Evolutionary conservation across 441 rosid species (phyloP).

Genomic region (Arabidopsis hybrid): DNA sequence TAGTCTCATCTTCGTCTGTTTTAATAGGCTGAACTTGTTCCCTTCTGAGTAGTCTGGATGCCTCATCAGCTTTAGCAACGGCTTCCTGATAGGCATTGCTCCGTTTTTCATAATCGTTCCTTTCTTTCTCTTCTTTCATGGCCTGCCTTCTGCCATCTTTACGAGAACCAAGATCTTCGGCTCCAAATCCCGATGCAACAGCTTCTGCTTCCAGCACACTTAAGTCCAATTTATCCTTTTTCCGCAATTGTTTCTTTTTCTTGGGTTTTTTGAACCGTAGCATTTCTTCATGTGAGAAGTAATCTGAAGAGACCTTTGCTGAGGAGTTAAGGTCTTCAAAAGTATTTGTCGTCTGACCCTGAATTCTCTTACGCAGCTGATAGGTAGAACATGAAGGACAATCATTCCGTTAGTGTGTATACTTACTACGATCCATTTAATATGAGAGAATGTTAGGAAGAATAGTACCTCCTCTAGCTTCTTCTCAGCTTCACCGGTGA

Average conservation of each 20-base stretch:
- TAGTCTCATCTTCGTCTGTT: conserved; percentile 68
- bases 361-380: conserved; percentile 88
- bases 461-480: conserved; percentile 83
- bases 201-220: conserved; percentile 96
- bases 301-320: conserved; percentile 78
- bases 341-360: conserved; percentile 63
- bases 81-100: conserved; percentile 82
- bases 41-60: conserved; percentile 73
- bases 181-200: conserved; percentile 83
- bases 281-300: conserved; percentile 91
- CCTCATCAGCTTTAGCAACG: conserved; percentile 87
- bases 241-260: conserved; percentile 87
- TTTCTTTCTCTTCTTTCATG: conserved; percentile 77
- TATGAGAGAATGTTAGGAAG: conserved; percentile 16
- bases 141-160: conserved; percentile 86
- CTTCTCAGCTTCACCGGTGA: conserved; percentile 94
- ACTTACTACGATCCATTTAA: conserved; percentile 19
- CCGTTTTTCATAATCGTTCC: conserved; percentile 80
- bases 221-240: conserved; percentile 87
- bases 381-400: conserved; percentile 22
- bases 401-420: conserved; percentile 15
- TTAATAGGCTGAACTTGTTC: conserved; percentile 63
- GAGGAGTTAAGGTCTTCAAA: conserved; percentile 74
- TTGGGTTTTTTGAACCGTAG: conserved; percentile 87
- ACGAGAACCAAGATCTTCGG: conserved; percentile 94